Evolutionary conservation across 1,139 yeast genomes (phyloP).

Genomic region (Kodamaea fungicola): DNA sequence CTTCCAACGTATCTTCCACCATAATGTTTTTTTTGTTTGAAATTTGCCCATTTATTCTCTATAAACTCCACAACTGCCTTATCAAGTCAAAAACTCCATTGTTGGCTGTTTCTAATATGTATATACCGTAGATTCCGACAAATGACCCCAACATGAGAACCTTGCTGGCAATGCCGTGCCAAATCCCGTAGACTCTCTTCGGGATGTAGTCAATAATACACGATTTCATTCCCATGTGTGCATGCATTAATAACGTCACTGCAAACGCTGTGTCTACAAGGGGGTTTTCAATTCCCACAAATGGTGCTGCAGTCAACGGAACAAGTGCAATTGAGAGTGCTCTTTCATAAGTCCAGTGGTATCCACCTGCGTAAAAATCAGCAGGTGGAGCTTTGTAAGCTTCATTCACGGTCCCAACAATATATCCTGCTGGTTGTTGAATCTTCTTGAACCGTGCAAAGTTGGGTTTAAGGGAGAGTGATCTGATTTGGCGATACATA

Average conservation of each 20-base stretch:
- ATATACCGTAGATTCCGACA: slow-evolving; percentile 74
- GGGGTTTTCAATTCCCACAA: slow-evolving; percentile 66
- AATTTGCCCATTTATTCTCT: background rate
- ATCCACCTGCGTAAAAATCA: slow-evolving; percentile 69
- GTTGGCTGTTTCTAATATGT: slow-evolving; percentile 69
- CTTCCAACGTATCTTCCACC: background rate
- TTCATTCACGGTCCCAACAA: slow-evolving; percentile 78
- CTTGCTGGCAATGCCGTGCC: slow-evolving; percentile 63
- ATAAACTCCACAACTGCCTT: slow-evolving; percentile 37
- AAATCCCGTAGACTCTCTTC: slow-evolving; percentile 70
- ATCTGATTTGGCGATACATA: background rate
- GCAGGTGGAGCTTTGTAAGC: slow-evolving; percentile 65
- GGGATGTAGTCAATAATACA: slow-evolving; percentile 92
- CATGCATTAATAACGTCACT: slow-evolving; percentile 63
- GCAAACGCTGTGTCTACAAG: slow-evolving; percentile 67
- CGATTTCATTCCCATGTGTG: slow-evolving; percentile 77
- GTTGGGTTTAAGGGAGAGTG: slow-evolving; percentile 40
- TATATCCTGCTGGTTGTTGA: slow-evolving; percentile 66
- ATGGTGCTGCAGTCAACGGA: slow-evolving; percentile 75
- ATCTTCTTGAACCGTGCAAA: slow-evolving; percentile 45
- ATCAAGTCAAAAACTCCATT: slow-evolving; percentile 57
- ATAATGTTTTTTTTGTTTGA: background rate
- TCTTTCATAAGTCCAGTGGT: slow-evolving; percentile 87
- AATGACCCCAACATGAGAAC: slow-evolving; percentile 69
- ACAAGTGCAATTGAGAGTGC: slow-evolving; percentile 60